Base-by-base conservation (phyloP, 129 eudicot genomes). In the Centella asiatica region DNA sequence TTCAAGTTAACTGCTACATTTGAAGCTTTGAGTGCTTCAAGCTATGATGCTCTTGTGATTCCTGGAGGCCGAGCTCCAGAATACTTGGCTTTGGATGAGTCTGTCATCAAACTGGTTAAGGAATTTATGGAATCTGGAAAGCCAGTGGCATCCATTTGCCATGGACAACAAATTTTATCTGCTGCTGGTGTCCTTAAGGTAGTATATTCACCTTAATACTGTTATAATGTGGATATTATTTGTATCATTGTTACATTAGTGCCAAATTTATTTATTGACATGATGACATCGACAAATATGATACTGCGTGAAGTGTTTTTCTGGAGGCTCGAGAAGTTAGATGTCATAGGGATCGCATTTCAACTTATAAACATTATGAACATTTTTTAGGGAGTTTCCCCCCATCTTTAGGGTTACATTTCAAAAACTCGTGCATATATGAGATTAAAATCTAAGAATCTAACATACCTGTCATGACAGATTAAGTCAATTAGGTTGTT, bases 61-160 rank as follows among this genome's bases (percentile, higher is more conserved):
- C 98, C 98, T 36, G 98, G 98, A 18, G 98, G 98, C 31, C 83
- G 95, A 26, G 98, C 98, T 61, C 98, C 98, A 27, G 98, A 90
- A 72, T 87, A 87, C 51, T 76, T 90, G 15, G 89, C 98, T 23
- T 65, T 86, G 61, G 71, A 90, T 66, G 87, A 78, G 17, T 68
- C 64, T 25, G 98, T 90, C 62, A 69, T 87, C 36, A 71, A 76
- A 28, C 26, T 86, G 70, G 97, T 78, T 14, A 79, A 81, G 71
- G 54, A 83, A 32, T 90, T 90, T 66, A 90, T 84, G 95, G 85
- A 81, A 60, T 75, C 88, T 58, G 80, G 77, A 65, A 90, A 90
- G 62, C 95, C 97, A n/a, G 81, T 90, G 13, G 95, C 97, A 57
- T 90, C 97, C 31, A 90, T 90, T 50, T 86, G 97, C 79, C 95